Conservation (phyloP, 805 yeast species). For the Candida khao-thaluensis region DNA sequence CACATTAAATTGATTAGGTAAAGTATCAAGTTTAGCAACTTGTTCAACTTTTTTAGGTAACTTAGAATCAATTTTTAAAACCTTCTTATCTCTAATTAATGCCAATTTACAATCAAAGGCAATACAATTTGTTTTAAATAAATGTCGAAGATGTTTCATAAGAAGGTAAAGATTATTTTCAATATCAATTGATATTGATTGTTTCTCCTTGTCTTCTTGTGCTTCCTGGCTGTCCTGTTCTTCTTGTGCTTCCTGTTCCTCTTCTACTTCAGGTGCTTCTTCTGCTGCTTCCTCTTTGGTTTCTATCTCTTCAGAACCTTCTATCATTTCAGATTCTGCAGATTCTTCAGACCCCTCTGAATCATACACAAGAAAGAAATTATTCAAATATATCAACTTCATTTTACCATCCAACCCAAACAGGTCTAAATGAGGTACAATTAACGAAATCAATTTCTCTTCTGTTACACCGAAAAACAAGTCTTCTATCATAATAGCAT, state of each 20-base stretch:
- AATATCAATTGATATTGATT: slow-evolving; percentile 25
- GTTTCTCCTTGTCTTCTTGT: too few species aligned
- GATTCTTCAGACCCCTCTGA: neutral
- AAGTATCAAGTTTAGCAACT: slow-evolving; percentile 10
- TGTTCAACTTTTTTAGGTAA: slow-evolving; percentile 1
- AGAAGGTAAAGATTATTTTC: slow-evolving; percentile 45
- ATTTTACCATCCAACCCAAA: slow-evolving; percentile 4
- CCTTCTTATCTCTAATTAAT: slow-evolving; percentile 30
- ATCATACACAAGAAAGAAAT: slow-evolving; percentile 4
- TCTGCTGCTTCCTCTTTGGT: neutral
- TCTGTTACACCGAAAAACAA: slow-evolving; percentile 50
- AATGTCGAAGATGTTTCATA: slow-evolving; percentile 31
- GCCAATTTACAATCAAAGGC: slow-evolving; percentile 52
- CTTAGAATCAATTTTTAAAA: slow-evolving; percentile 14
- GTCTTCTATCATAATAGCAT: slow-evolving; percentile 55
- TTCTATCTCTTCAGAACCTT: neutral
- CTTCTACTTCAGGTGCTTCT: neutral
- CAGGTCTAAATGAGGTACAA: slow-evolving; percentile 23
- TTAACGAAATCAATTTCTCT: slow-evolving; percentile 23
- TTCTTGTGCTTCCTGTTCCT: neutral
- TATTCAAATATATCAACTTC: slow-evolving; percentile 2
- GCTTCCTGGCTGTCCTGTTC: neutral
- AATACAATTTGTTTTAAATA: slow-evolving; percentile 38
- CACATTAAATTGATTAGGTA: slow-evolving; percentile 9
- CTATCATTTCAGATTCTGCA: neutral